Evolutionary conservation across 768 basidiomycete genomes (phyloP).

Genomic region (Gymnopilus junonius): DNA sequence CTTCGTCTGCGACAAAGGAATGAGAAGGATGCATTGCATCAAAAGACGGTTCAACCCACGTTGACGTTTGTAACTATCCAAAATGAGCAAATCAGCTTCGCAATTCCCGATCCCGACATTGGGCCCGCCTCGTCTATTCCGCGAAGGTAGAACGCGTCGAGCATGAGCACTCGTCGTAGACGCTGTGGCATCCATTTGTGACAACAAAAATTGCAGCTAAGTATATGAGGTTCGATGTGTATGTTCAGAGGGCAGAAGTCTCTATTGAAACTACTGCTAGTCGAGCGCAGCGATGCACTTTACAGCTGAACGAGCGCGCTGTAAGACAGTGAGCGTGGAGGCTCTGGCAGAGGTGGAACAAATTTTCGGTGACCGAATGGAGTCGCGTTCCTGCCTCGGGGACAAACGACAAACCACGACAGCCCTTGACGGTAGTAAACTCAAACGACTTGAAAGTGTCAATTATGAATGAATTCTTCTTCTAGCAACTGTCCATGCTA

Average conservation of each 20-base stretch:
- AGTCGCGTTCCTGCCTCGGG: slow-evolving; percentile 19
- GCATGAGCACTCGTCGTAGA: slow-evolving; percentile 40
- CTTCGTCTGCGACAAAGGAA: slow-evolving; percentile 55
- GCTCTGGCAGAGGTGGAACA: slow-evolving; percentile 5
- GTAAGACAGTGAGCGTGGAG: slow-evolving; percentile 2
- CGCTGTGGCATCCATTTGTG: slow-evolving; percentile 43
- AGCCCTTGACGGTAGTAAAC: not conserved
- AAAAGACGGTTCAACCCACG: slow-evolving; percentile 49
- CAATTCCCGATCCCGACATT: slow-evolving; percentile 82
- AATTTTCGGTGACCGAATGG: slow-evolving; percentile 18
- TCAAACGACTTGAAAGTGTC: not conserved
- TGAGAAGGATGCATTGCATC: slow-evolving; percentile 14
- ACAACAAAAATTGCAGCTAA: slow-evolving; percentile 4
- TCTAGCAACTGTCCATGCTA: not conserved
- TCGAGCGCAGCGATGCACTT: not conserved
- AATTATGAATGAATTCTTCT: not conserved
- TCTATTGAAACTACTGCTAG: not conserved
- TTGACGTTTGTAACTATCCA: slow-evolving; percentile 80
- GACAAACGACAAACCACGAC: slow-evolving; percentile 7
- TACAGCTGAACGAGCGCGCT: slow-evolving; percentile 5
- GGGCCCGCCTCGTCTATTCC: slow-evolving; percentile 79
- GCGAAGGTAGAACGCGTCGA: slow-evolving; percentile 80
- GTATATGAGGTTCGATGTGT: not conserved
- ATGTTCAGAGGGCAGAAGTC: not conserved
- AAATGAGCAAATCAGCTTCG: slow-evolving; percentile 82